Evolutionary conservation across 2,329 filamentous ascomycete species (phyloP).

Genomic region (Claviceps sp.): DNA sequence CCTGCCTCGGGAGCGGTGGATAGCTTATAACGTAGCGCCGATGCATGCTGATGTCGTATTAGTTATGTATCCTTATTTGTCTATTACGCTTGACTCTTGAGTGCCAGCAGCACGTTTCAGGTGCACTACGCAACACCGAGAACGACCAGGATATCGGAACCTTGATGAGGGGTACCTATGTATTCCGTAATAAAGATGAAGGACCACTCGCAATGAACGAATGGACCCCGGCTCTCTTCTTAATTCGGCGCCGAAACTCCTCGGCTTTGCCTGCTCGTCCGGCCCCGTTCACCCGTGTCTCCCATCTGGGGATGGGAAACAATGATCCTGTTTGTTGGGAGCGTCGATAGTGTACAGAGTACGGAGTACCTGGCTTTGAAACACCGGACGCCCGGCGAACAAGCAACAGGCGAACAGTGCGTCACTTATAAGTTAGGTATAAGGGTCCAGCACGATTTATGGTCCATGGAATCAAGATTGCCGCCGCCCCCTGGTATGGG

Average conservation of each 20-base stretch:
- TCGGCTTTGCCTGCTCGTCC: not conserved
- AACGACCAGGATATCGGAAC: not conserved
- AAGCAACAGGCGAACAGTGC: conserved; percentile 1
- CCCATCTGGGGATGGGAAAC: not conserved
- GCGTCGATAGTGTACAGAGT: not conserved
- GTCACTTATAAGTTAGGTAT: not conserved
- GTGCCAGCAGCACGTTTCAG: not conserved
- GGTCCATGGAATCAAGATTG: not conserved
- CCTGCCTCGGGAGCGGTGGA: not conserved
- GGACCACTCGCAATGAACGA: too few relatives aligned
- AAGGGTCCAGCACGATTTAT: not conserved
- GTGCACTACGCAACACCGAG: not conserved
- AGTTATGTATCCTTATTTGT: not conserved
- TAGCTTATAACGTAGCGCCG: not conserved
- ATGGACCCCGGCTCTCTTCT: too few relatives aligned
- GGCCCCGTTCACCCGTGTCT: not conserved
- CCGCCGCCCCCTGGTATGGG: not conserved
- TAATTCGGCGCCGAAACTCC: not conserved
- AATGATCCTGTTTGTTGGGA: not conserved
- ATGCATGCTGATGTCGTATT: not conserved
- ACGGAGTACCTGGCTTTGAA: not conserved
- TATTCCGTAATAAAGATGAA: too few relatives aligned
- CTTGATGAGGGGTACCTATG: too few relatives aligned
- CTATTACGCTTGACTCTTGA: not conserved
- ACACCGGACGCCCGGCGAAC: not conserved